Percentiles rank a stretch among this genome's conserved stretches.
phyloP scores from a whole-genome alignment of 495 filamentous ascomycete species.

The Ascodesmis nigricans region DNA sequence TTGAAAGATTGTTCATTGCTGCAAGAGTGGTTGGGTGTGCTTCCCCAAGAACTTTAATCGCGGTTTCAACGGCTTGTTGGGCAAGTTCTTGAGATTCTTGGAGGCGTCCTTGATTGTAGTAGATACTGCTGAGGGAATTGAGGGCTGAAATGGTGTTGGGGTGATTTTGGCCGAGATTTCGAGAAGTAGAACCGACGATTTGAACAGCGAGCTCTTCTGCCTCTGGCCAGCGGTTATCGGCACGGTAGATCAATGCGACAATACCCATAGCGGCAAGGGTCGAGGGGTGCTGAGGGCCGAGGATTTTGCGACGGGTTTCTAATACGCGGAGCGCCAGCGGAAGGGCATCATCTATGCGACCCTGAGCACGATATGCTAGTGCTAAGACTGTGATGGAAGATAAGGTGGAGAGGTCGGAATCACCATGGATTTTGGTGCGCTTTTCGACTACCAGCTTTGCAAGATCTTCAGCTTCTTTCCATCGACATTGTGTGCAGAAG shows the following conservation, averaged over 20 bases:
- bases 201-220: constrained; percentile 15
- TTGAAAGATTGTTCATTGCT: constrained; percentile 23
- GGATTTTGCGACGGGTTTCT: neutral
- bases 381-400: too few species aligned
- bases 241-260: constrained; percentile 16
- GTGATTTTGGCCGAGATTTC: constrained; percentile 4
- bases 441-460: constrained; percentile 11
- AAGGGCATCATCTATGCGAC: constrained; percentile 21
- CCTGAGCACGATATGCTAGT: constrained; percentile 14
- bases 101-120: constrained; percentile 3
- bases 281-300: constrained; percentile 12
- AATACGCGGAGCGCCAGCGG: constrained; percentile 8
- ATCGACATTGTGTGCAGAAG: constrained; percentile 4
- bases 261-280: constrained; percentile 18
- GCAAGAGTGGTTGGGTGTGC: constrained; percentile 23
- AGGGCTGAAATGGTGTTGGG: neutral
- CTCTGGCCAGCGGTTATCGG: constrained; percentile 20
- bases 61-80: constrained; percentile 12
- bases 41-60: constrained; percentile 15
- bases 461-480: constrained; percentile 4
- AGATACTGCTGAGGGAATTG: constrained; percentile 15
- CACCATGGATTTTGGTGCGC: constrained; percentile 13
- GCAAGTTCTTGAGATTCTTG: constrained; percentile 6
- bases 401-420: constrained; percentile 19
- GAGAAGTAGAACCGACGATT: constrained; percentile 1